These are phyloP conservation scores for Erythrophleum ivorense DNA, from an alignment of 331 rosid genomes.

Conservation along the genomic window DNA sequence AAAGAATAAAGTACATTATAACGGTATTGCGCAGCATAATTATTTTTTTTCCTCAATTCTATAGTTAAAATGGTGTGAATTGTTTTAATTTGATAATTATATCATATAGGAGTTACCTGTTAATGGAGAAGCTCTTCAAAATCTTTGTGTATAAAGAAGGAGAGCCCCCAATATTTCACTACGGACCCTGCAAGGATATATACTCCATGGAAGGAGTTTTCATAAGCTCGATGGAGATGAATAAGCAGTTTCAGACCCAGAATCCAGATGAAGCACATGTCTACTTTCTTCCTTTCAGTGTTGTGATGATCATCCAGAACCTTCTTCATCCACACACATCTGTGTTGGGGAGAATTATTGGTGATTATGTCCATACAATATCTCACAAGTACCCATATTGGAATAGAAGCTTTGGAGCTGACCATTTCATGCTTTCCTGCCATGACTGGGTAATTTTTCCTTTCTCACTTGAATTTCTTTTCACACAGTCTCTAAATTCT, in stretches of 20 bases:
- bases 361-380: conserved; percentile 57
- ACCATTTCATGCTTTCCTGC: conserved; percentile 71
- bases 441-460: conserved; percentile 62
- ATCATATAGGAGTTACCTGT: conserved; percentile 55
- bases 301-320: conserved; percentile 59
- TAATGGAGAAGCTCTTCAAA: conserved; percentile 62
- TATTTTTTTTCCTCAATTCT: not conserved
- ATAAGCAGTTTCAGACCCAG: conserved; percentile 46
- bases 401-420: conserved; percentile 76
- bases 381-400: conserved; percentile 61
- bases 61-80: not conserved
- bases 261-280: conserved; percentile 65
- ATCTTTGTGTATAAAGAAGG: conserved; percentile 67
- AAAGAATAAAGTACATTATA: not conserved
- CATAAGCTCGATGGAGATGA: conserved; percentile 54
- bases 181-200: conserved; percentile 69
- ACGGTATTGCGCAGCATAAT: not conserved
- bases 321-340: conserved; percentile 70
- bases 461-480: not conserved
- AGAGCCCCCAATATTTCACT: conserved; percentile 68
- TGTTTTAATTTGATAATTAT: not conserved
- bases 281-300: conserved; percentile 69
- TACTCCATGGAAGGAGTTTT: conserved; percentile 74
- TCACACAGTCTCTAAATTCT: not conserved
- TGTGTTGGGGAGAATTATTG: conserved; percentile 58